Conservation (phyloP, 192 early-diverging fungal species). For the Cetraspora pellucida region DNA sequence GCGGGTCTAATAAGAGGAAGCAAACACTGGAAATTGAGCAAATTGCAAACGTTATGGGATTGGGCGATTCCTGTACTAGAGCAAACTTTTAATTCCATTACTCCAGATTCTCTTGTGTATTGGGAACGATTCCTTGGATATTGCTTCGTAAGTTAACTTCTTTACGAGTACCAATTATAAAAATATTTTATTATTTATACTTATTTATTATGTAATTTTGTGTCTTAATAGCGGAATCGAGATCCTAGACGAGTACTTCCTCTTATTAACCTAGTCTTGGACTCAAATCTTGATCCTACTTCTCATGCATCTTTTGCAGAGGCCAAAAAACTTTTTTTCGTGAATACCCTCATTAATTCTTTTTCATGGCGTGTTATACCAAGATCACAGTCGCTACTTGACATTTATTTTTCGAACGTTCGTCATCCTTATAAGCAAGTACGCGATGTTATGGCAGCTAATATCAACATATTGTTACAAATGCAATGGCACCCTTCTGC, state of each 20-base stretch:
- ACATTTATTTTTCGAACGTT: conserved; percentile 58
- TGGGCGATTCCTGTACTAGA: conserved; percentile 68
- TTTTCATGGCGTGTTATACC: conserved; percentile 73
- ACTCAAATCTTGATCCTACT: conserved; percentile 66
- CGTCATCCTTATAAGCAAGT: conserved; percentile 91
- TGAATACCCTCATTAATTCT: conserved; percentile 59
- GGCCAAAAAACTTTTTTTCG: conserved; percentile 75
- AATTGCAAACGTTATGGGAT: conserved; percentile 63
- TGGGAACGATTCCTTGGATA: conserved; percentile 78
- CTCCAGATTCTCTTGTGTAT: conserved; percentile 73
- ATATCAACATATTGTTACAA: conserved; percentile 69
- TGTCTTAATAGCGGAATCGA: conserved; percentile 46
- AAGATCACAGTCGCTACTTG: conserved; percentile 40
- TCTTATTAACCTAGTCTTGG: conserved; percentile 69
- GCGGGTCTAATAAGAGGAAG: conserved; percentile 82
- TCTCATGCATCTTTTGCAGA: conserved; percentile 85
- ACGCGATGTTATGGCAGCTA: conserved; percentile 72
- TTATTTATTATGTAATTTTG: not conserved
- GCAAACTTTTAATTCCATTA: conserved; percentile 62
- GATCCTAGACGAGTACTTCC: conserved; percentile 83
- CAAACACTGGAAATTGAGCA: conserved; percentile 77
- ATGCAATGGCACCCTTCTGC: conserved; percentile 64
- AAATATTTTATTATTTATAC: not conserved
- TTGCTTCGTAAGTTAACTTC: conserved; percentile 28
- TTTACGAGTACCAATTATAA: not conserved